Evolutionary conservation across 23 red algal genomes (phyloP).

Genomic region (Chondrus crispus): DNA sequence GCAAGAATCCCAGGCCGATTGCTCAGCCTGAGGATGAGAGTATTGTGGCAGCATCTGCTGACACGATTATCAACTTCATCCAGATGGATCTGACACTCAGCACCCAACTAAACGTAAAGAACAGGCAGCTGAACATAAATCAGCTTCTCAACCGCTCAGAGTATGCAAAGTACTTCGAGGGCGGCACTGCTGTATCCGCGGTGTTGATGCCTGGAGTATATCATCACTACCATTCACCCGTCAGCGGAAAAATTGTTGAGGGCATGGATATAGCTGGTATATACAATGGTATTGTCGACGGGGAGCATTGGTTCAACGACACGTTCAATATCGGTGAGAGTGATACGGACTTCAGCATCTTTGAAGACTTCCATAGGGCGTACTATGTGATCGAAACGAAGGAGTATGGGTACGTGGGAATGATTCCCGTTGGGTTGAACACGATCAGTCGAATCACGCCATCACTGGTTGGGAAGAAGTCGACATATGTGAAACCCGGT

Average conservation of each 20-base stretch:
- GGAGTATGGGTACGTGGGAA: constrained; percentile 1
- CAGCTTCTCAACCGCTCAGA: background rate
- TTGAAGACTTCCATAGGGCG: constrained; percentile 34
- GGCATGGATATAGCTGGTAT: constrained; percentile 1
- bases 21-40: background rate
- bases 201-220: constrained; percentile 26
- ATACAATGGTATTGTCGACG: constrained; percentile 35
- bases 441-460: constrained; percentile 22
- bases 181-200: constrained; percentile 11
- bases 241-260: constrained; percentile 17
- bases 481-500: constrained; percentile 6
- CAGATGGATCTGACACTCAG: background rate
- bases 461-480: background rate
- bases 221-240: constrained; percentile 30
- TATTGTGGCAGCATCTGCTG: constrained; percentile 1
- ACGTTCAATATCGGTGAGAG: background rate
- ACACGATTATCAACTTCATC: constrained; percentile 36
- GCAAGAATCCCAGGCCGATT: constrained; percentile 10
- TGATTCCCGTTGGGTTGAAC: constrained; percentile 20
- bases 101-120: constrained; percentile 1
- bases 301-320: constrained; percentile 36
- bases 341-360: constrained; percentile 29
- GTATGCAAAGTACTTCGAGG: constrained; percentile 12
- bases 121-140: background rate
- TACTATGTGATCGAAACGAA: constrained; percentile 22